Evolutionary conservation across 495 filamentous ascomycete genomes (phyloP).

Genomic region (Lasiosphaeria ovina): DNA sequence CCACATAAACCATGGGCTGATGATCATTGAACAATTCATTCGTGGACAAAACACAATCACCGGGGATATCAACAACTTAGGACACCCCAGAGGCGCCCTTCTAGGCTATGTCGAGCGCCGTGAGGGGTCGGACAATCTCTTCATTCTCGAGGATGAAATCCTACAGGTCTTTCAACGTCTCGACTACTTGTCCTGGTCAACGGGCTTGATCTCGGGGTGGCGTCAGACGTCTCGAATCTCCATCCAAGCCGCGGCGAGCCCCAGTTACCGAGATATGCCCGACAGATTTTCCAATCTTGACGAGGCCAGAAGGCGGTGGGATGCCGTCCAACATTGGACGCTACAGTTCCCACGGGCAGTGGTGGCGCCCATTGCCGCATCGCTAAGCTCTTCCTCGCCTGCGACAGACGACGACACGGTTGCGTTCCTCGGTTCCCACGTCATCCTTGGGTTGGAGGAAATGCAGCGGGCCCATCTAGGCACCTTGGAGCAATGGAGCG

Average conservation of each 20-base stretch:
- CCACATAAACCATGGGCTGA: conserved; percentile 29
- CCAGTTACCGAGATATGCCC: conserved; percentile 9
- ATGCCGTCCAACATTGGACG: conserved; percentile 21
- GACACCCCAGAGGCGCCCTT: not conserved
- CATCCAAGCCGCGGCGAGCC: not conserved
- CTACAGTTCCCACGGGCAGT: conserved; percentile 15
- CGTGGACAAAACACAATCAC: not conserved
- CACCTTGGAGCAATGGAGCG: conserved; percentile 19
- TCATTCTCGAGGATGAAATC: conserved; percentile 24
- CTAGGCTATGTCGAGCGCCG: not conserved
- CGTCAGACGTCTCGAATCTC: conserved; percentile 4
- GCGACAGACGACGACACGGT: conserved; percentile 2
- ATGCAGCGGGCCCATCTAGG: conserved; percentile 4
- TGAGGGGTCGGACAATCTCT: conserved; percentile 8
- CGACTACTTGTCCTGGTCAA: conserved; percentile 23
- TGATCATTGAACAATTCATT: conserved; percentile 26
- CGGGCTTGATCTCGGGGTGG: conserved; percentile 7
- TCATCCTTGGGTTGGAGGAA: not conserved
- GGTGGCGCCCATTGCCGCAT: not conserved
- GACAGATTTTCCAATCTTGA: conserved; percentile 14
- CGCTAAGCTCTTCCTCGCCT: not conserved
- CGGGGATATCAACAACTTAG: not conserved
- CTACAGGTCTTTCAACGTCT: conserved; percentile 26
- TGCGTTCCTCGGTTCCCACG: conserved; percentile 2
- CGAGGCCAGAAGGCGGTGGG: conserved; percentile 24